Evolutionary conservation across 2,329 filamentous ascomycete species (phyloP), one percentile per base, ranked within the genome.

Genomic region (Diplodia sapinea): DNA sequence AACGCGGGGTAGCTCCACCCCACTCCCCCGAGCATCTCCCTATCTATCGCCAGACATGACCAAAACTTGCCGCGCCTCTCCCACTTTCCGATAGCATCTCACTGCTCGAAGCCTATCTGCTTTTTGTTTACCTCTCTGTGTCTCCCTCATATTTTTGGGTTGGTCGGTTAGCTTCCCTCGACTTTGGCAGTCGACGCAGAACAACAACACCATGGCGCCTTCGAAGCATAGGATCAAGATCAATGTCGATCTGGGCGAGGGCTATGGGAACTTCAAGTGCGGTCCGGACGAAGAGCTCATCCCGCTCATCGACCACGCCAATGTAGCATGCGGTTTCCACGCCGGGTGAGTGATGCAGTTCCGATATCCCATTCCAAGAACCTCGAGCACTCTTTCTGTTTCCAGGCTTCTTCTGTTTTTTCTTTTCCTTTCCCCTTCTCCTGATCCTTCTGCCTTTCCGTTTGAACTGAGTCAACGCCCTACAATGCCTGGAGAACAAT

Each of bases 281-380:
- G 86, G 86, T 20, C 65, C 65, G n/a, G 87, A 89, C 70, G 83
- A 86, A 59, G 85, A 89, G 67, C 76, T 89, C 15, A 85, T 89
- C 68, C 84, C 84, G 2, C 76, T 87, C 51, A 87, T 89, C 70
- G 86, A 89, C 72, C 83, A 86, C 72, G 87, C 87, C 20, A 89
- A 89, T 71, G 79, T 89, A 36, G 87, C 87, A 9, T 89, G 87
- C 72, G 86, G 85, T 1, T 86, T 86, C 70, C 85, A 87, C 69
- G 85, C 82, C 67, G 77, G 76, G 75, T 76, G 70, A 17, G 70
- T 66, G 1, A 15, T 4, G 2, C 26, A 12, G 9, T 12, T 9
- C 33, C 9, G 33, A 3, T 12, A 49, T 15, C 20, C 36, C 33
- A 40, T 31, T 4, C 61, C 26, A 11, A 36, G 3, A 36, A 43